Evolutionary conservation across 768 basidiomycete genomes (phyloP), one percentile per base, ranked within the genome.

Genomic region (Naganishia friedmannii): DNA sequence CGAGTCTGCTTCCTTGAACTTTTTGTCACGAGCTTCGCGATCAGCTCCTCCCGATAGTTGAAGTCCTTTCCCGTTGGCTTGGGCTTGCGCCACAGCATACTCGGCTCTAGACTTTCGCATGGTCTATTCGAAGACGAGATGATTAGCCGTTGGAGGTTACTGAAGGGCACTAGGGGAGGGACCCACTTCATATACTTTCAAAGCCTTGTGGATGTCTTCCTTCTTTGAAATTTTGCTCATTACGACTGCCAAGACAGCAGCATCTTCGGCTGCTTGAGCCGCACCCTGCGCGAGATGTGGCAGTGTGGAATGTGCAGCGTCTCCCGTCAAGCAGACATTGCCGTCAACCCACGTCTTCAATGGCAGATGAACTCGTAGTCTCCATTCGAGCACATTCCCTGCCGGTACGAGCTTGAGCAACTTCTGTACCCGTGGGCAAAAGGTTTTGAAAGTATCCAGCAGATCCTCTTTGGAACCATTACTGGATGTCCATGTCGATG

Each of bases 341-440:
- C 77, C 75, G 21, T 78, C 77, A 21, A 85, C 75, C 84, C 83
- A 85, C 10, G 77, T 79, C 39, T 75, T 75, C 12, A 83, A 75
- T 12, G 82, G 82, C 32, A 75, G 72, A 72, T 84, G 83, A 10
- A 83, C 75, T 34, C 80, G 65, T 0, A 84, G 74, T 72, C 83
- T 83, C 83, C 83, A 82, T 65, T 84, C 84, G 42, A 77, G 70
- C 45, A 83, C 80, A 39, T 83, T 79, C 29, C 76, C 77, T 46
- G 76, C 78, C 1, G 79, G 76, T 0, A 82, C 83, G 34, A 83
- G 77, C 19, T 72, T 70, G 34, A 83, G 74, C 69, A 83, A 76
- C 51, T 81, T 78, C 65, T 77, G 77, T 1, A 83, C 78, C 0
- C 76, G 68, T 3, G 81, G 80, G 70, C 82, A 83, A 69, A 82